phyloP scores from a whole-genome alignment of 1,284 basidiomycete genomes.

The Cutaneotrichosporon sp. region DNA sequence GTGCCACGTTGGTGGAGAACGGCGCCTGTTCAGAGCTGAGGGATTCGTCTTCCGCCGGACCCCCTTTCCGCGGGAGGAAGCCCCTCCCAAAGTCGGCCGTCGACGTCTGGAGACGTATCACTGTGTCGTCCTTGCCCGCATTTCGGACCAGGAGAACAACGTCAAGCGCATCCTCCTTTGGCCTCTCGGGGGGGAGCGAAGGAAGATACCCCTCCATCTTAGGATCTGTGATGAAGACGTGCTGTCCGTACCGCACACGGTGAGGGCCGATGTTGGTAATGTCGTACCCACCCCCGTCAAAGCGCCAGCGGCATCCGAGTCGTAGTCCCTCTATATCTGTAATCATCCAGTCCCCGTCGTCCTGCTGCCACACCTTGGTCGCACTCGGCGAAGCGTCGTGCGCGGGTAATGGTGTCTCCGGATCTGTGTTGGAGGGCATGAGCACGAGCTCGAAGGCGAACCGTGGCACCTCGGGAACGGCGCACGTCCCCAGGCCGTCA shows the following conservation, averaged over 20 bases:
- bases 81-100: slow-evolving; percentile 20
- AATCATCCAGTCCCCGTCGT: slow-evolving; percentile 64
- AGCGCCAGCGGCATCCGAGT: slow-evolving; percentile 68
- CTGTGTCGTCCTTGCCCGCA: background rate
- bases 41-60: background rate
- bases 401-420: slow-evolving; percentile 56
- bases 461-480: slow-evolving; percentile 64
- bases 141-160: slow-evolving; percentile 6
- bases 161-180: slow-evolving; percentile 2
- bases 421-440: slow-evolving; percentile 55
- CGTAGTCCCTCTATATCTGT: slow-evolving; percentile 69
- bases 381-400: slow-evolving; percentile 70
- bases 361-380: slow-evolving; percentile 63
- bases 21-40: background rate
- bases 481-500: slow-evolving; percentile 70
- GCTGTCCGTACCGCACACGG: slow-evolving; percentile 71
- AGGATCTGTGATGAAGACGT: slow-evolving; percentile 73
- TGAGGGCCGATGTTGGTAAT: slow-evolving; percentile 79
- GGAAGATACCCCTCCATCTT: slow-evolving; percentile 56
- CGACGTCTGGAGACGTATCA: slow-evolving; percentile 2
- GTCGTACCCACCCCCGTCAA: slow-evolving; percentile 83
- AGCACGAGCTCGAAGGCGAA: slow-evolving; percentile 73
- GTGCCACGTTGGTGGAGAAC: slow-evolving; percentile 8
- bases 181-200: slow-evolving; percentile 27
- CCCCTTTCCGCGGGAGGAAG: background rate